A percentile compares a stretch with the other conserved stretches of the same genome.
Conservation (phyloP, 176 grass and related monocot genomes). For the Oryza meridionalis region DNA sequence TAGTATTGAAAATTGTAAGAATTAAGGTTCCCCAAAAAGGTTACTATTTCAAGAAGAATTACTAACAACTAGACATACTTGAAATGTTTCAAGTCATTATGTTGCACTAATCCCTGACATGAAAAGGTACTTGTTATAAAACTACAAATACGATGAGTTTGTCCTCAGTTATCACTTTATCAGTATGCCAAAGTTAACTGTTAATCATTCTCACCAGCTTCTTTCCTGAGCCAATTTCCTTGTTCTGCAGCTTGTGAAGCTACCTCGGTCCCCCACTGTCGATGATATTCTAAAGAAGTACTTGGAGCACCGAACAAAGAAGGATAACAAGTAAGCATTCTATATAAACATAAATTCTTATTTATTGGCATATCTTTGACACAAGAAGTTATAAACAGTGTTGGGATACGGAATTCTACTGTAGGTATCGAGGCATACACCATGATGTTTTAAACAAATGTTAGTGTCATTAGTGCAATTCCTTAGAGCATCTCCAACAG, state of each 20-base stretch:
- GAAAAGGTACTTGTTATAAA: slow-evolving; percentile 9
- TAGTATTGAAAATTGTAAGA: not conserved
- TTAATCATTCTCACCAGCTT: not conserved
- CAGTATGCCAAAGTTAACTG: not conserved
- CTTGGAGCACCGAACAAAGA: slow-evolving; percentile 80
- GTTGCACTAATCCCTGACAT: not conserved
- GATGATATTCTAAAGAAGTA: slow-evolving; percentile 94
- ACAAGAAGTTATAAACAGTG: too few species aligned
- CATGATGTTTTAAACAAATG: not conserved
- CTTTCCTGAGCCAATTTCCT: slow-evolving; percentile 31
- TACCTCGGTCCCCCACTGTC: slow-evolving; percentile 88
- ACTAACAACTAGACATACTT: not conserved
- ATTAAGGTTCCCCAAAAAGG: not conserved
- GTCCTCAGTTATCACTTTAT: not conserved
- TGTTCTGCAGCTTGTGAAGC: slow-evolving; percentile 85
- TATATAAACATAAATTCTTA: slow-evolving; percentile 26
- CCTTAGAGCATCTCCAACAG: too few species aligned
- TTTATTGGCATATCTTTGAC: not conserved
- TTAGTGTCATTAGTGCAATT: not conserved
- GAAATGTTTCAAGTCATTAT: not conserved
- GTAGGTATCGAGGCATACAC: not conserved
- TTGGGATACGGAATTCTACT: not conserved
- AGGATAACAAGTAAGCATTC: slow-evolving; percentile 87
- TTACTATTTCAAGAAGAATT: not conserved
- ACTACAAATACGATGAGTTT: not conserved